Conservation (phyloP, 2,329 filamentous ascomycete genomes). For the Cercospora sp. region DNA sequence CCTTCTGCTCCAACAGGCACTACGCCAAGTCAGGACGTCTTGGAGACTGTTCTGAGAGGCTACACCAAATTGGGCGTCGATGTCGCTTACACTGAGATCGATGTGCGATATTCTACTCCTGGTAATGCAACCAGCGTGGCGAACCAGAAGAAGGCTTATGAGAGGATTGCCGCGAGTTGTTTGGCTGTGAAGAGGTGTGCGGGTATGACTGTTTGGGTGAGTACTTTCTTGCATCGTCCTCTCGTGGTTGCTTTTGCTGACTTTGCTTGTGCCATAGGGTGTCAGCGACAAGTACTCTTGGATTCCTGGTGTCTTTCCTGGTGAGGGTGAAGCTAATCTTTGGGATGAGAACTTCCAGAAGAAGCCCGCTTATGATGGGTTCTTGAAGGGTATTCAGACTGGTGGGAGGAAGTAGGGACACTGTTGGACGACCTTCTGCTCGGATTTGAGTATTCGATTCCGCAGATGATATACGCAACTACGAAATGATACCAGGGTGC, state of each 20-base stretch:
- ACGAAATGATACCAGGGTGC: no score
- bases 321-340: slow-evolving; percentile 42
- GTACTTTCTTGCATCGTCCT: background rate
- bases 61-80: slow-evolving; percentile 57
- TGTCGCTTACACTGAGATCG: slow-evolving; percentile 64
- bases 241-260: no score
- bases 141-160: slow-evolving; percentile 52
- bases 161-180: slow-evolving; percentile 39
- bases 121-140: slow-evolving; percentile 31
- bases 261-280: slow-evolving; percentile 26
- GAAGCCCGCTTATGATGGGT: slow-evolving; percentile 43
- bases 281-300: slow-evolving; percentile 45
- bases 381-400: slow-evolving; percentile 11
- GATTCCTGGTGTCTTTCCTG: slow-evolving; percentile 42
- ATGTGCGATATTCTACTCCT: slow-evolving; percentile 51
- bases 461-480: no score
- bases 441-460: no score
- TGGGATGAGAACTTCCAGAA: slow-evolving; percentile 53
- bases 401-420: background rate
- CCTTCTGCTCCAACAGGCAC: slow-evolving; percentile 6
- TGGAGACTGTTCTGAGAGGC: slow-evolving; percentile 49
- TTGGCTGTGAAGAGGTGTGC: slow-evolving; percentile 41
- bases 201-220: slow-evolving; percentile 53
- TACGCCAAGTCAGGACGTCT: slow-evolving; percentile 29
- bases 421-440: background rate